Conservation (phyloP, 1,139 yeast genomes). For the Debaryomyces fabryi region DNA sequence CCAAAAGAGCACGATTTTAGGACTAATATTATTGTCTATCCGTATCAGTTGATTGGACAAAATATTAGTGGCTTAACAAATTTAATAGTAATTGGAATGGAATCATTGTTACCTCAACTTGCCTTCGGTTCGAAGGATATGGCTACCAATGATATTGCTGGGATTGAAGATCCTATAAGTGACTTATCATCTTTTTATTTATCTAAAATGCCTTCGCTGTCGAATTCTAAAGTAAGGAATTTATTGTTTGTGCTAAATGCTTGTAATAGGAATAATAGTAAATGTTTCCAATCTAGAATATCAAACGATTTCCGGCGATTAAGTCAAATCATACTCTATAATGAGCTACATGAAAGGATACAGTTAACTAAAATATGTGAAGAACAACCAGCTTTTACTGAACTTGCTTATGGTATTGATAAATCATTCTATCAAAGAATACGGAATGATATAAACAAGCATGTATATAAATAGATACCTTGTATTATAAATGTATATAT, state of each 20-base stretch:
- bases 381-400: not conserved
- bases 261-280: conserved; percentile 6
- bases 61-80: conserved; percentile 17
- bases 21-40: conserved; percentile 12
- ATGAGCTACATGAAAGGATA: conserved; percentile 9
- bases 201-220: conserved; percentile 17
- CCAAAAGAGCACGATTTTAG: conserved; percentile 4
- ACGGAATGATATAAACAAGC: not conserved
- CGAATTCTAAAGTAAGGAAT: conserved; percentile 14
- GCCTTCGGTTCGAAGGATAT: conserved; percentile 18
- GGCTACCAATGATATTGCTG: conserved; percentile 16
- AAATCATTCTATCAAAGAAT: not conserved
- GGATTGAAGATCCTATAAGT: conserved; percentile 27
- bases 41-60: conserved; percentile 24
- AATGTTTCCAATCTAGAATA: not conserved
- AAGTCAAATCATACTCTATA: conserved; percentile 21
- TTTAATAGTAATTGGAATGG: conserved; percentile 27
- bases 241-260: conserved; percentile 19
- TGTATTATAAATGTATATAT: conserved; percentile 4
- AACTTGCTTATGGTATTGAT: conserved; percentile 1
- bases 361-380: conserved; percentile 2
- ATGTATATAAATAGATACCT: conserved; percentile 5
- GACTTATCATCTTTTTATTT: conserved; percentile 27
- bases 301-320: conserved; percentile 16
- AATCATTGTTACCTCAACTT: conserved; percentile 26